Evolutionary conservation across 106 monocot genomes (phyloP).

Genomic region (Triglochin maritima): DNA sequence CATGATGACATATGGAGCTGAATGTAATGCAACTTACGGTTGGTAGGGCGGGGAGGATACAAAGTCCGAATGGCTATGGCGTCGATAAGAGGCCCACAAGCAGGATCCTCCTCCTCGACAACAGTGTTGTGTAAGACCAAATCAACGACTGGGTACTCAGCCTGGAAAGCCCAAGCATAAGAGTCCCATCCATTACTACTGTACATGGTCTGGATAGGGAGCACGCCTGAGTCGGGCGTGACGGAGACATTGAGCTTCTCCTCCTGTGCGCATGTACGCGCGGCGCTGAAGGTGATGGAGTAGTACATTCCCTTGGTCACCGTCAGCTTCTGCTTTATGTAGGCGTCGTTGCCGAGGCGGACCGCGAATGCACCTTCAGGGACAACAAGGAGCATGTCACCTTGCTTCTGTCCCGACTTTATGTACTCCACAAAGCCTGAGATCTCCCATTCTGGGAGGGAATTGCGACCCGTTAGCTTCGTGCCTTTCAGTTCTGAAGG

Average conservation of each 20-base stretch:
- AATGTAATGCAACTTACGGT: neutral
- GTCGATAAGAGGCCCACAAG: constrained; percentile 50
- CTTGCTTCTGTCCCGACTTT: constrained; percentile 31
- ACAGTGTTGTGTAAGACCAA: constrained; percentile 43
- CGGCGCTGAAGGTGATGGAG: constrained; percentile 54
- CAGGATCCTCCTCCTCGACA: constrained; percentile 31
- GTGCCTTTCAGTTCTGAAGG: constrained; percentile 8
- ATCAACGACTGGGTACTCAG: constrained; percentile 5
- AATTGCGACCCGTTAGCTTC: constrained; percentile 11
- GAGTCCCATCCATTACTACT: constrained; percentile 47
- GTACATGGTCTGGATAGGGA: constrained; percentile 52
- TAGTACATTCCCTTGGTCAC: constrained; percentile 33
- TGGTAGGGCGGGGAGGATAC: constrained; percentile 18
- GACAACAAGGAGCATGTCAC: constrained; percentile 35
- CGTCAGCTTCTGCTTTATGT: constrained; percentile 22
- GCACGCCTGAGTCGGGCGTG: constrained; percentile 23
- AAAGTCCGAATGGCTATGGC: constrained; percentile 28
- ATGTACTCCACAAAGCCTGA: constrained; percentile 37
- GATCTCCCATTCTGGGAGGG: constrained; percentile 25
- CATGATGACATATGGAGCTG: too few species aligned
- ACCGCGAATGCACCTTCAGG: constrained; percentile 29
- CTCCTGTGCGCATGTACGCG: constrained; percentile 51
- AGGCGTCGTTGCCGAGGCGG: constrained; percentile 36
- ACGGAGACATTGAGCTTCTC: constrained; percentile 41
- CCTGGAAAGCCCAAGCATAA: constrained; percentile 41